Evolutionary conservation across 495 filamentous ascomycete species (phyloP), one percentile per base, ranked within the genome.

Genomic region (Recurvomyces mirabilis): DNA sequence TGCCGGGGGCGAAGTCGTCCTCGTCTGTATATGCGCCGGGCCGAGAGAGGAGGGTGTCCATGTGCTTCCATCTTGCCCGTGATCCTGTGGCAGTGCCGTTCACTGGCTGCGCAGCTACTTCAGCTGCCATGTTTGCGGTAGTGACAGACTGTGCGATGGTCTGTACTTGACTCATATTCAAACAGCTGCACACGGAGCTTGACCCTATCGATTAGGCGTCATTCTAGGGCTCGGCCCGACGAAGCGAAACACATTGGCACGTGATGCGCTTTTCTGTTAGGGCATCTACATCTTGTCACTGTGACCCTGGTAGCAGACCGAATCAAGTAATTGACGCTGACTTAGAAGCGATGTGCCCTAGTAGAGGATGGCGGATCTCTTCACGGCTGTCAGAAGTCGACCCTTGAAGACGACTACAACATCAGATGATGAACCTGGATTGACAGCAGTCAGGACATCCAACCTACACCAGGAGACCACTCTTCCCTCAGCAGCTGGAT

Each of bases 11-110:
- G 62, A 70, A 82, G 28, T 47, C 43, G 29, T 84, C 78, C 23
- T 73, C 69, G 57, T 87, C 79, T 26, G 79, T 84, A 60, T 79
- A 88, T 7, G 91, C 84, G 2, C 93, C 89, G 10, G 69, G 65
- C 12, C 79, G 81, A 41, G 65, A 77, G 14, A 93, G 70, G 42
- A 94, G 75, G 29, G 71, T 77, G 55, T 94, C 75, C 31, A 96
- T 75, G 59, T 91, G 77, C 64, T 73, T 77, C 60, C 60, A 55
- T 47, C 30, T 47, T 20, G 11, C 5, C 10, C 42, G n/a, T 28
- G 24, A 30, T 28, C n/a, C 3, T 4, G 3, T 23, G 25, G n/a
- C 4, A 4, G 29, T 21, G 24, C 45, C 45, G 35, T 53, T 44
- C 24, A 35, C 13, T 11, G 45, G 32, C 5, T 18, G 38, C 10